Conservation (phyloP, 805 yeast genomes). For the Spathaspora passalidarum region DNA sequence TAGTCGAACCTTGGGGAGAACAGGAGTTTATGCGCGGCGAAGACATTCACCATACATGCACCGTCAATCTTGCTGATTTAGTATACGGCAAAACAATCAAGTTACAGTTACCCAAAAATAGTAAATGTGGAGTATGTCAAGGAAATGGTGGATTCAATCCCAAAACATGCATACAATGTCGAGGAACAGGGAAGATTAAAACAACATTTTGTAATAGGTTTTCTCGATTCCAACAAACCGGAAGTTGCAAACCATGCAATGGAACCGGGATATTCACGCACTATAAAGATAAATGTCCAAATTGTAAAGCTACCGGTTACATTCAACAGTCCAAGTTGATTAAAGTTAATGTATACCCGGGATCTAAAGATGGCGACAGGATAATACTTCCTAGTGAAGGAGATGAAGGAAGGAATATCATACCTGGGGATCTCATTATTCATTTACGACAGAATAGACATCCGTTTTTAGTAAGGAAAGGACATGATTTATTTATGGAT, state of each 20-base stretch:
- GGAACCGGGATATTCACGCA: constrained; percentile 30
- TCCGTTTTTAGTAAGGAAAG: constrained; percentile 39
- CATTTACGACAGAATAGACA: constrained; percentile 44
- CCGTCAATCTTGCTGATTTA: constrained; percentile 52
- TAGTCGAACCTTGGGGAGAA: constrained; percentile 20
- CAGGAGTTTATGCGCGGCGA: constrained; percentile 37
- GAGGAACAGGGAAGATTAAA: constrained; percentile 46
- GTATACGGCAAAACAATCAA: constrained; percentile 56
- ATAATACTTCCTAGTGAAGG: constrained; percentile 58
- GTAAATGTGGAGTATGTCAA: constrained; percentile 47
- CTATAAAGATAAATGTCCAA: constrained; percentile 20
- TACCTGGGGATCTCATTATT: constrained; percentile 68
- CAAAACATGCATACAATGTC: constrained; percentile 32
- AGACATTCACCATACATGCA: constrained; percentile 54
- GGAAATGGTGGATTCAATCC: constrained; percentile 51
- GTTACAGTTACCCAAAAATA: constrained; percentile 50
- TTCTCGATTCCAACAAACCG: constrained; percentile 39
- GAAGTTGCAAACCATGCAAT: constrained; percentile 30
- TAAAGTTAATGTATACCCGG: constrained; percentile 53
- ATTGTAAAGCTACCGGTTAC: constrained; percentile 40
- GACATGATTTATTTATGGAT: constrained; percentile 42
- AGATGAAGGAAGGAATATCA: constrained; percentile 56
- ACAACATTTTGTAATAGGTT: constrained; percentile 41
- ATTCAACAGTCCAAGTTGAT: constrained; percentile 48
- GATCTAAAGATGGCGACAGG: constrained; percentile 50